Evolutionary conservation across 1,284 basidiomycete species (phyloP).

Genomic region (Exobasidium cylindrosporum): DNA sequence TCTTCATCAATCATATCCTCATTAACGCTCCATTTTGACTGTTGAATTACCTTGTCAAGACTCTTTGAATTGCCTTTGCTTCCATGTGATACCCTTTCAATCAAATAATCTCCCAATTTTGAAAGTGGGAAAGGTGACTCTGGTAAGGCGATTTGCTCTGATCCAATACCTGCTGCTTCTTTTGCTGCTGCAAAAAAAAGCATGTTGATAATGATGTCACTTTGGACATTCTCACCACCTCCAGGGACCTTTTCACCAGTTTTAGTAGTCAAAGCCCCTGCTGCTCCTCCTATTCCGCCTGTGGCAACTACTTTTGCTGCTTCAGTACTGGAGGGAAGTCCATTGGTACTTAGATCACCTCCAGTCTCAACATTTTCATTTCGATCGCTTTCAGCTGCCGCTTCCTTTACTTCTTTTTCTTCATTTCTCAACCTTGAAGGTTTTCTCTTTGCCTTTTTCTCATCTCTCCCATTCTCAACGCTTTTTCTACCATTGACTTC

Average conservation of each 20-base stretch:
- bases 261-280: not conserved
- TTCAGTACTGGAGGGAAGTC: not conserved
- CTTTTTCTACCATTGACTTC: not conserved
- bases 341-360: not conserved
- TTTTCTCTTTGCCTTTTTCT: not conserved
- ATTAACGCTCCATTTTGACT: conserved; percentile 66
- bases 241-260: not conserved
- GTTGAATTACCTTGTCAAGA: conserved; percentile 13
- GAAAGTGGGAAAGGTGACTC: conserved; percentile 60
- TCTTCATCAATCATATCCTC: conserved; percentile 70
- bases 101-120: conserved; percentile 62
- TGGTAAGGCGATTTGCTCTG: conserved; percentile 57
- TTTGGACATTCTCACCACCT: not conserved
- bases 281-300: not conserved
- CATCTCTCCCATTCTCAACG: not conserved
- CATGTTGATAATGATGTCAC: conserved; percentile 49
- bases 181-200: conserved; percentile 77
- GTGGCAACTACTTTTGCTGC: not conserved
- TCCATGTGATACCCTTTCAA: conserved; percentile 37
- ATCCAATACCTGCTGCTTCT: conserved; percentile 66
- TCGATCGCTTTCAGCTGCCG: not conserved
- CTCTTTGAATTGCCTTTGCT: conserved; percentile 7
- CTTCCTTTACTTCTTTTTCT: not conserved
- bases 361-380: not conserved
- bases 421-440: not conserved